Conservation (phyloP, 352 stramenopile genomes). For the Pythium sukuiense region DNA sequence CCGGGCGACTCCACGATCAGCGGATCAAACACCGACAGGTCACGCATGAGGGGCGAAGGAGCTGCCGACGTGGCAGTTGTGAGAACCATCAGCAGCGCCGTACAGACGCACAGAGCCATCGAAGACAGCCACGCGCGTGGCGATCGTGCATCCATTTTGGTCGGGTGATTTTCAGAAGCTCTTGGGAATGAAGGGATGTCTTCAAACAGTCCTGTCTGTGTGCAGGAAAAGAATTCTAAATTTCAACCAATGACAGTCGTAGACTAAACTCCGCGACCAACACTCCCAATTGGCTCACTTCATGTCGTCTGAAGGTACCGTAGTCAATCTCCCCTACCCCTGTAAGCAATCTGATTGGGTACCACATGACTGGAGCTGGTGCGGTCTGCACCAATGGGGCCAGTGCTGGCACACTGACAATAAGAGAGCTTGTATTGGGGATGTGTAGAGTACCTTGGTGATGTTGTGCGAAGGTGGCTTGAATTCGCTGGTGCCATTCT, state of each 20-base stretch:
- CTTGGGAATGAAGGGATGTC: not conserved
- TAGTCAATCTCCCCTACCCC: slow-evolving; percentile 10
- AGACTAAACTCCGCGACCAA: slow-evolving; percentile 2
- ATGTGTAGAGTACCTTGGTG: not conserved
- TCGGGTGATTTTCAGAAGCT: not conserved
- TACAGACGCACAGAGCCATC: not conserved
- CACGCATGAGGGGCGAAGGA: too few species aligned
- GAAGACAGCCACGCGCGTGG: not conserved
- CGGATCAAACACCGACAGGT: slow-evolving; percentile 15
- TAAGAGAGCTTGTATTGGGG: slow-evolving; percentile 6
- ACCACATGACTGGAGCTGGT: slow-evolving; percentile 13
- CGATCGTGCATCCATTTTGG: not conserved
- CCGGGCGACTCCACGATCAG: not conserved
- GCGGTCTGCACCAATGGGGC: not conserved
- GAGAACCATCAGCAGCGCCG: not conserved
- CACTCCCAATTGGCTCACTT: slow-evolving; percentile 10
- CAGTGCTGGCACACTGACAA: not conserved
- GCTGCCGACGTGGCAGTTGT: not conserved
- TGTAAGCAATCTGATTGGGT: slow-evolving; percentile 22
- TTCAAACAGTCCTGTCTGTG: not conserved
- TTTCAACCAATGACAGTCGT: slow-evolving; percentile 16
- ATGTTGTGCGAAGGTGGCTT: slow-evolving; percentile 26
- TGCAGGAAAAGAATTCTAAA: not conserved
- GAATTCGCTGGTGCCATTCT: slow-evolving; percentile 34
- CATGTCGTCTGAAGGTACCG: slow-evolving; percentile 23